A percentile compares a stretch with the other conserved stretches of the same genome.
These are phyloP conservation scores for Lichtheimia hyalospora DNA, from an alignment of 371 early-diverging fungal species.

Conservation along the genomic window DNA sequence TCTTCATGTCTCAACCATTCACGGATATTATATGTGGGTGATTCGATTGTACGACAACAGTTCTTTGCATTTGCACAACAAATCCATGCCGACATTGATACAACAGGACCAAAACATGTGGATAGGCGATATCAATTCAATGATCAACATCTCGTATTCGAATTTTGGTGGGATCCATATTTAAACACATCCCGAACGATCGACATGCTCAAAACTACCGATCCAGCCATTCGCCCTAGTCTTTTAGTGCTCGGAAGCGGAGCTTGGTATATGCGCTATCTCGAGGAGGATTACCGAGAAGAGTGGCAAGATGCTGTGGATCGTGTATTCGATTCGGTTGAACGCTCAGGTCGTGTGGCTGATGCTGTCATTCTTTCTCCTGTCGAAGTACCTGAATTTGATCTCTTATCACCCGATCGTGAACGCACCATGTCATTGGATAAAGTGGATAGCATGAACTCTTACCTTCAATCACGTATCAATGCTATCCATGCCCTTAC, in stretches of 20 bases:
- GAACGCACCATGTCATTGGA: constrained; percentile 35
- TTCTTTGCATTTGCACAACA: constrained; percentile 53
- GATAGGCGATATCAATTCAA: constrained; percentile 32
- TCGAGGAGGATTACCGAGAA: constrained; percentile 31
- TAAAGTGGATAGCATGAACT: constrained; percentile 58
- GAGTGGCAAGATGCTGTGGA: constrained; percentile 54
- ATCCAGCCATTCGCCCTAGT: constrained; percentile 28
- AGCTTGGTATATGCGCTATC: constrained; percentile 57
- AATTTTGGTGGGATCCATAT: constrained; percentile 72
- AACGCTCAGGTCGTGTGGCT: constrained; percentile 24
- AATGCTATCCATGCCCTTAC: constrained; percentile 11
- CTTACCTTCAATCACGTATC: constrained; percentile 33
- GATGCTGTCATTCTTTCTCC: constrained; percentile 36
- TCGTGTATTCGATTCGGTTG: constrained; percentile 28
- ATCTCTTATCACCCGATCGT: constrained; percentile 38
- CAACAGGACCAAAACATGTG: constrained; percentile 33
- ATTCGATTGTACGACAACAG: constrained; percentile 63
- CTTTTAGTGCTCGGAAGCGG: constrained; percentile 60
- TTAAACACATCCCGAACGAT: constrained; percentile 50
- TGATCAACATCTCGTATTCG: constrained; percentile 32
- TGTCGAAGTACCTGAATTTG: constrained; percentile 34
- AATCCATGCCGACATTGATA: constrained; percentile 31
- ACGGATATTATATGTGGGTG: constrained; percentile 63
- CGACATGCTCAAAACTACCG: constrained; percentile 27
- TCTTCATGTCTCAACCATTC: constrained; percentile 44